Evolutionary conservation across 2,329 filamentous ascomycete genomes (phyloP), one percentile per base, ranked within the genome.

Genomic region (Fusarium floridanum): DNA sequence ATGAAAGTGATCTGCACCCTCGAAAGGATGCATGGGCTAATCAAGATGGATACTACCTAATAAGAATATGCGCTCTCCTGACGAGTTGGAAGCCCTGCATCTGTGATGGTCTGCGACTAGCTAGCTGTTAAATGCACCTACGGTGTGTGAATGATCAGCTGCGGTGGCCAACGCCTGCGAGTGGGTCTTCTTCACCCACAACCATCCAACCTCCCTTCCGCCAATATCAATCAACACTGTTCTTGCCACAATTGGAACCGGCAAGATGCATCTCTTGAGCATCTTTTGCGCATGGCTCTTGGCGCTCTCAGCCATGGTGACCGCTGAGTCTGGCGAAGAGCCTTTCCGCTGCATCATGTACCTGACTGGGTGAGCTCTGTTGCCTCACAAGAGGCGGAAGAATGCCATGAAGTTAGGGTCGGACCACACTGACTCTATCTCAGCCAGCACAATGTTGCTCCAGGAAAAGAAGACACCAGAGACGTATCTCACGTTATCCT

Each of bases 401-500:
- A 9, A 36, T 59, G 9, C 6, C 41, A 34, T 5, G 12, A 24
- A 24, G 8, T 7, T 7, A 29, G 41, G 36, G 17, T 20, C 36
- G 9, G 14, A 53, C 37, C 10, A 27, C 3, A 57, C 66, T 67
- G 22, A 76, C 12, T 29, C 3, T 84, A 63, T 82, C 84, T 74
- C 66, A 89, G 87, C 4, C 87, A 89, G 71, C 88, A 89, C 74
- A 80, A 84, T 36, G 72, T 85, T 4, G 77, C 85, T 11, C 88
- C 87, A 0, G 39, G 81, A 2, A 60, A 78, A 8, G 69, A 82
- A 3, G 80, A 86, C 50, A 81, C 86, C 0, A 63, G 79, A 24
- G 78, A 85, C 20, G 84, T 91, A n/a, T 89, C 89, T 0, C 89
- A 91, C 74, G 87, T 91, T 12, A 84, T 87, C 12, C 80, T 91